Evolutionary conservation across 1,139 yeast genomes (phyloP), one percentile per base, ranked within the genome.

Genomic region (Suhomyces wounanorum): DNA sequence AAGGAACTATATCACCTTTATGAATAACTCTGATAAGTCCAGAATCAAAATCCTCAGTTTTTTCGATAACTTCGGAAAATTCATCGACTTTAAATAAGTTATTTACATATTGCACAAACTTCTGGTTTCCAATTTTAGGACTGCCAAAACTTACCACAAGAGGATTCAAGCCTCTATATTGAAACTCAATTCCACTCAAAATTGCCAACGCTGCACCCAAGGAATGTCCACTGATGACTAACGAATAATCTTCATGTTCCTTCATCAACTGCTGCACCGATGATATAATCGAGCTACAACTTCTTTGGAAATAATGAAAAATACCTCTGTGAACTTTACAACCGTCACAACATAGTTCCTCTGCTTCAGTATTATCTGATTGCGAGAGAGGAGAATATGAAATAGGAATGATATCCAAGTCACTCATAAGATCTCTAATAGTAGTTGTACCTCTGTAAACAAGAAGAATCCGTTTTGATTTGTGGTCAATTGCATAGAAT

Each of bases 121-220:
- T 65, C 7, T 59, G 60, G 60, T 85, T 84, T 2, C 89, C 90
- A 30, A 86, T 68, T 57, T 79, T 79, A 0, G 91, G 89, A 21
- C 82, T 74, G 2, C 86, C 92, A 66, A 71, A 82, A 0, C 85
- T 76, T 9, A 85, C 66, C 1, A 85, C 81, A 40, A 78, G 64
- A 0, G 87, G 85, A 7, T 74, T 65, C 48, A 69, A 70, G 0
- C 87, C 88, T 60, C 79, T 59, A 8, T 79, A 56, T 53, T 73
- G 72, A 50, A 82, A 72, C 59, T 86, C 91, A 25, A 83, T 72
- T 0, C 87, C 91, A 10, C 82, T 75, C 37, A 87, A 66, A 13
- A 75, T 65, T 0, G 90, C 85, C 50, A 85, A 66, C 0, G 90
- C 89, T 2, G 85, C 94, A 1, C 94, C 95, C 28, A 87, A 64